Base-by-base conservation (phyloP, 192 early-diverging fungal species). In the Podila epicladia region DNA sequence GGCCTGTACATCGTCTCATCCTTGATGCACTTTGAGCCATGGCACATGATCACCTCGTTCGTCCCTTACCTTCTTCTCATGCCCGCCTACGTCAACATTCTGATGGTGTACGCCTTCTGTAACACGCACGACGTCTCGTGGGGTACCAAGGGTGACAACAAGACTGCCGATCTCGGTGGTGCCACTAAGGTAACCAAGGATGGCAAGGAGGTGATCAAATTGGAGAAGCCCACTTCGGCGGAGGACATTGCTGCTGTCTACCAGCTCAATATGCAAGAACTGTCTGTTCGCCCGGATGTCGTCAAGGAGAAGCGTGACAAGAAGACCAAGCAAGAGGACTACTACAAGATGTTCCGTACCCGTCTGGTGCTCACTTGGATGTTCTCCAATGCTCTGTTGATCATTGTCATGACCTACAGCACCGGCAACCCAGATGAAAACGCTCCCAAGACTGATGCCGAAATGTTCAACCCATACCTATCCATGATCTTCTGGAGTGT, bases 101-200 rank as follows among this genome's bases (percentile, higher is more conserved):
- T 98, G 50, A 95, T 91, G 89, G 93, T 97, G 22, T 97, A 96
- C 58, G 94, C 96, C 9, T 97, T 96, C 85, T 95, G 93, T 70
- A 97, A 97, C 89, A 92, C 94, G 0, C 95, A 97, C 85, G 96
- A 97, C 71, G 94, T 97, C 65, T 93, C 94, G 1, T 97, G 95
- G 96, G 96, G 95, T 50, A 97, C 95, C 22, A 97, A 97, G 85
- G 94, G 95, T 72, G 94, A 94, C 86, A 95, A 94, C 65, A 69
- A 73, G 31, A 62, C 69, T n/a, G 69, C 61, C 26, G 90, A 89
- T 59, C 88, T 95, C n/a, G 93, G 91, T 38, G 84, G 85, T 19
- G 94, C 92, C 53, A 92, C 90, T 70, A 85, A 87, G 62, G 79
- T 85, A 17, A 91, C 92, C 65, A 92, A 93, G 80, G 91, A 92